Evolutionary conservation across 2,329 filamentous ascomycete genomes (phyloP).

Genomic region (Pseudofabraea citricarpa): DNA sequence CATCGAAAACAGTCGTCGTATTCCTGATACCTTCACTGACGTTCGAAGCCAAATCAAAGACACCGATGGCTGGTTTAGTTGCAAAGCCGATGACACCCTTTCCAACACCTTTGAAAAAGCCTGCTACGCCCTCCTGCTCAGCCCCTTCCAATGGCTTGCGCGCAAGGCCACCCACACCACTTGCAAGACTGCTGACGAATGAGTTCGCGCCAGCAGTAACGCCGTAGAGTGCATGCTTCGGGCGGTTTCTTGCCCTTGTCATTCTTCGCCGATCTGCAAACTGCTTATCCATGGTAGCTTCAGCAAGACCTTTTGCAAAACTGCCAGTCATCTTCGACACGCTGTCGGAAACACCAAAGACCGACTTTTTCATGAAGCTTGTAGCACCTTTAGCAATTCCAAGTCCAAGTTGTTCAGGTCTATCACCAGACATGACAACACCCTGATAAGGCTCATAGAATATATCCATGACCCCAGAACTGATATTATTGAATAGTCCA

Average conservation of each 20-base stretch:
- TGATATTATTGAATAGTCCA: slow-evolving; percentile 96
- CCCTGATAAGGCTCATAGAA: slow-evolving; percentile 99
- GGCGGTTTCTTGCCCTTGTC: slow-evolving; percentile 84
- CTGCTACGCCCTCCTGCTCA: slow-evolving; percentile 87
- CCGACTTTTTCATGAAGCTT: slow-evolving; percentile 97
- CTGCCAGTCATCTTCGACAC: slow-evolving; percentile 97
- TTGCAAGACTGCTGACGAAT: slow-evolving; percentile 86
- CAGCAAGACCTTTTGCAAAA: slow-evolving; percentile 92
- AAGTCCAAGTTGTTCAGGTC: slow-evolving; percentile 88
- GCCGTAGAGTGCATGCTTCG: slow-evolving; percentile 95
- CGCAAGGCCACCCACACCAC: slow-evolving; percentile 87
- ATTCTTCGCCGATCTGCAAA: slow-evolving; percentile 96
- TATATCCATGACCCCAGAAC: slow-evolving; percentile 93
- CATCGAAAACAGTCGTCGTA: slow-evolving; percentile 97
- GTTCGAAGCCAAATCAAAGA: slow-evolving; percentile 95
- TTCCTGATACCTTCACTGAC: slow-evolving; percentile 97
- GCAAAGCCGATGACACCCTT: slow-evolving; percentile 93
- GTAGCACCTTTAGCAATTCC: slow-evolving; percentile 96
- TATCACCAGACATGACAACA: slow-evolving; percentile 85
- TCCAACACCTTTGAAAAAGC: slow-evolving; percentile 96
- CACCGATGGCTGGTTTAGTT: slow-evolving; percentile 94
- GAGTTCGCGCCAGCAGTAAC: slow-evolving; percentile 95
- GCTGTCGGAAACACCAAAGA: slow-evolving; percentile 95
- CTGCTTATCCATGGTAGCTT: slow-evolving; percentile 94
- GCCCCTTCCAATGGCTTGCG: slow-evolving; percentile 93